phyloP scores from a whole-genome alignment of 768 basidiomycete genomes.

The Tephrocybe sp. region DNA sequence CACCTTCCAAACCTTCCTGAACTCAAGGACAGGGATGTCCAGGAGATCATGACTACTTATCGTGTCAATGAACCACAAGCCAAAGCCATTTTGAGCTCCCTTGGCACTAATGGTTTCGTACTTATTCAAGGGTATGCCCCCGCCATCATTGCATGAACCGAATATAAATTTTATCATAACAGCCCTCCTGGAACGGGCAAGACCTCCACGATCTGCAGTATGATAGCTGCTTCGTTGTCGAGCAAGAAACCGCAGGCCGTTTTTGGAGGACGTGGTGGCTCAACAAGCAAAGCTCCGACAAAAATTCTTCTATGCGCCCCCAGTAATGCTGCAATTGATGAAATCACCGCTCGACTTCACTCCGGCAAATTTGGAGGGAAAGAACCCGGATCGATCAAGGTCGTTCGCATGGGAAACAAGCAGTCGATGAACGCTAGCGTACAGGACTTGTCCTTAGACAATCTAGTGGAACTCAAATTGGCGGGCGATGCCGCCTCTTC shows the following conservation, averaged over 20 bases:
- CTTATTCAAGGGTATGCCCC: slow-evolving; percentile 86
- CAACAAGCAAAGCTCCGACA: slow-evolving; percentile 40
- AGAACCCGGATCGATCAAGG: slow-evolving; percentile 56
- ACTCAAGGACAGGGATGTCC: slow-evolving; percentile 50
- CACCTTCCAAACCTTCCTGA: slow-evolving; percentile 45
- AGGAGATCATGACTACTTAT: slow-evolving; percentile 64
- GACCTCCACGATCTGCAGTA: slow-evolving; percentile 94
- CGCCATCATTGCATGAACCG: background rate
- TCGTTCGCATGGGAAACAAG: slow-evolving; percentile 88
- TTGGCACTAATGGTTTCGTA: slow-evolving; percentile 73
- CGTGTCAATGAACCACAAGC: slow-evolving; percentile 94
- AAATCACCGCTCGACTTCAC: slow-evolving; percentile 85
- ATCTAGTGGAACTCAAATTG: slow-evolving; percentile 76
- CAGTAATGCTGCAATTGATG: slow-evolving; percentile 97
- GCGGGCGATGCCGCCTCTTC: slow-evolving; percentile 39
- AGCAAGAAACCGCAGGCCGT: slow-evolving; percentile 56
- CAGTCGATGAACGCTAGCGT: slow-evolving; percentile 73
- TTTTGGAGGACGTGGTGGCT: slow-evolving; percentile 46
- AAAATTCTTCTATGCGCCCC: slow-evolving; percentile 92
- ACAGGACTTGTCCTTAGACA: slow-evolving; percentile 84
- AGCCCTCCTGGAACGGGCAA: slow-evolving; percentile 99
- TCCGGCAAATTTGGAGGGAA: slow-evolving; percentile 67
- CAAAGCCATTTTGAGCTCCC: slow-evolving; percentile 74
- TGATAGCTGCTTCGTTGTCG: slow-evolving; percentile 82
- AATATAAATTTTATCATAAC: background rate